Percentiles rank a stretch among this genome's conserved stretches.
These are phyloP conservation scores for Centella asiatica DNA, from an alignment of 129 eudicot genomes.

Conservation along the genomic window DNA sequence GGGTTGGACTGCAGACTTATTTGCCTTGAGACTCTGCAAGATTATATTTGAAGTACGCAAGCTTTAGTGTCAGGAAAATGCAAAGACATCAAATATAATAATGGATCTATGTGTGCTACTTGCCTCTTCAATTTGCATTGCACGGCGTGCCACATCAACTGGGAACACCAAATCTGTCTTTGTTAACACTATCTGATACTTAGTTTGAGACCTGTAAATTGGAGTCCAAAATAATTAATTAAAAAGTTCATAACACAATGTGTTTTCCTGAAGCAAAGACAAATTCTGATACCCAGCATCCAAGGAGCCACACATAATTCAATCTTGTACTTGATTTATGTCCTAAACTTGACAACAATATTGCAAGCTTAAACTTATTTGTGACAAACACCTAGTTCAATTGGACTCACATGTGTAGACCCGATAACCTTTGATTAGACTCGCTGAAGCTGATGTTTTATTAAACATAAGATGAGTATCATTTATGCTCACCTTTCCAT, in stretches of 20 bases:
- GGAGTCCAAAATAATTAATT: constrained; percentile 5
- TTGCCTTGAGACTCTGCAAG: constrained; percentile 67
- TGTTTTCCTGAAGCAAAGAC: neutral
- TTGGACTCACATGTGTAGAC: neutral
- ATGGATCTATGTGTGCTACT: neutral
- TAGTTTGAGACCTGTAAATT: constrained; percentile 68
- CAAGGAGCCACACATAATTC: neutral
- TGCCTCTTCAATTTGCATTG: constrained; percentile 96
- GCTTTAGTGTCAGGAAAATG: neutral
- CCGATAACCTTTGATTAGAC: neutral
- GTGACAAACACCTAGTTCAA: neutral
- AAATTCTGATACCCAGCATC: neutral
- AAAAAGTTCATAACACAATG: neutral
- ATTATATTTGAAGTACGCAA: constrained; percentile 11
- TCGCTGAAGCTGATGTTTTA: neutral
- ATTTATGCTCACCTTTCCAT: constrained; percentile 63
- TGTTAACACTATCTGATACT: constrained; percentile 82
- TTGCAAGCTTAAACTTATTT: neutral
- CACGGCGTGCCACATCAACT: constrained; percentile 91
- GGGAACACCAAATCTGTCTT: constrained; percentile 87
- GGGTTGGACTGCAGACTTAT: constrained; percentile 81
- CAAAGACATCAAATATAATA: neutral
- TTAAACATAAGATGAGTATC: neutral
- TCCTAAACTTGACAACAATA: neutral
- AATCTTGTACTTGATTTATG: neutral